phyloP scores from a whole-genome alignment of 1,139 yeast genomes.

The Yamadazyma blattariae region DNA sequence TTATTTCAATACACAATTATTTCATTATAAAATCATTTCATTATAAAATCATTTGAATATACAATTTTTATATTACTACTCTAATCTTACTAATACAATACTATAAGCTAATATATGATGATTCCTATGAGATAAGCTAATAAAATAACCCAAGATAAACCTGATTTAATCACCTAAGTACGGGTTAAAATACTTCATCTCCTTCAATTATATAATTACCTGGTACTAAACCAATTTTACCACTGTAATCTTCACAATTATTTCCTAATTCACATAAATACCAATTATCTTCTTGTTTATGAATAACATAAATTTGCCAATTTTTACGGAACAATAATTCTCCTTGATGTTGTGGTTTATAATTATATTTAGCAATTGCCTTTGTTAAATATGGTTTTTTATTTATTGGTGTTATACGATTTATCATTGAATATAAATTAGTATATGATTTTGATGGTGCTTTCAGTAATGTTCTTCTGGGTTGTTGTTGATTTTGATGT shows the following conservation, averaged over 20 bases:
- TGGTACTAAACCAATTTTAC: slow-evolving; percentile 72
- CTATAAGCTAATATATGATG: too few species aligned
- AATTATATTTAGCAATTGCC: slow-evolving; percentile 68
- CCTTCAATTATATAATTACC: slow-evolving; percentile 60
- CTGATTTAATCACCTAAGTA: too few species aligned
- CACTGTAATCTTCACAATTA: slow-evolving; percentile 46
- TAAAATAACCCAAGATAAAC: neutral
- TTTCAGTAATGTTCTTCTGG: slow-evolving; percentile 23
- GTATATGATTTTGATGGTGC: slow-evolving; percentile 32
- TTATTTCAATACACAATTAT: too few species aligned
- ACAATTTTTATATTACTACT: too few species aligned
- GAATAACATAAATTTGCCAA: slow-evolving; percentile 67
- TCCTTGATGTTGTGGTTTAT: slow-evolving; percentile 75
- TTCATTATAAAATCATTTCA: too few species aligned
- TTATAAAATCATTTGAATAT: too few species aligned
- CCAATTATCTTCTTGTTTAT: slow-evolving; percentile 88
- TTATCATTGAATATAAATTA: slow-evolving; percentile 28
- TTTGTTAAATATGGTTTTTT: slow-evolving; percentile 55
- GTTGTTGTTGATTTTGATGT: slow-evolving; percentile 3
- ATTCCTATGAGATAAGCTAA: too few species aligned
- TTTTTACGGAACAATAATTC: slow-evolving; percentile 74
- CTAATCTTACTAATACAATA: too few species aligned
- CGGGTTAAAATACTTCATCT: slow-evolving; percentile 19
- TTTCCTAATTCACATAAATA: slow-evolving; percentile 73
- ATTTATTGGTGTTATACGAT: slow-evolving; percentile 32